Conservation (phyloP, 2,329 filamentous ascomycete genomes). For the Didymella segeticola region DNA sequence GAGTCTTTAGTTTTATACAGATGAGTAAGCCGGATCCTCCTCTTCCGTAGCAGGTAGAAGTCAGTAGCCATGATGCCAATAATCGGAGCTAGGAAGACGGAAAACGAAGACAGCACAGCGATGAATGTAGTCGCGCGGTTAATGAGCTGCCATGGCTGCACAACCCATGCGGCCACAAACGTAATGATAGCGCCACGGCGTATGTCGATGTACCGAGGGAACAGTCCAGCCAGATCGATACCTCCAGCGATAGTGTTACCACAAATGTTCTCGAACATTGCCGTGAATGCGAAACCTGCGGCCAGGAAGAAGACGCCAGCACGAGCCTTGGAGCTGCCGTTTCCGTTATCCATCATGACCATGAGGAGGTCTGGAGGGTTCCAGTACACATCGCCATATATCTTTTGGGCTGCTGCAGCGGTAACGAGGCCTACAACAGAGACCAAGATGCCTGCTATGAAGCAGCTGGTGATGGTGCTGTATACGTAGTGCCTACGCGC, state of each 20-base stretch:
- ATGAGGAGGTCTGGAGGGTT: slow-evolving; percentile 54
- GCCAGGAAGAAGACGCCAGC: slow-evolving; percentile 48
- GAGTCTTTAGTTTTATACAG: slow-evolving; percentile 47
- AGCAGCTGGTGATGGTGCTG: slow-evolving; percentile 51
- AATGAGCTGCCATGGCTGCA: slow-evolving; percentile 49
- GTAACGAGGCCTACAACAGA: slow-evolving; percentile 53
- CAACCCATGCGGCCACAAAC: slow-evolving; percentile 44
- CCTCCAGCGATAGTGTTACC: slow-evolving; percentile 45
- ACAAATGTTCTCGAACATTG: slow-evolving; percentile 52
- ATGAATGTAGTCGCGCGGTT: slow-evolving; percentile 48
- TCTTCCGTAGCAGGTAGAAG: slow-evolving; percentile 47
- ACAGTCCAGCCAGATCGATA: slow-evolving; percentile 46
- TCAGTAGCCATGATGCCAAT: slow-evolving; percentile 51
- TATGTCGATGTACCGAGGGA: slow-evolving; percentile 45
- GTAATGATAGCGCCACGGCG: slow-evolving; percentile 46
- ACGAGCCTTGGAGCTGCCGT: slow-evolving; percentile 48
- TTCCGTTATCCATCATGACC: slow-evolving; percentile 54
- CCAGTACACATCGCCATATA: slow-evolving; percentile 48
- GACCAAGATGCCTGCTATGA: slow-evolving; percentile 52
- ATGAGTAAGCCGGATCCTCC: slow-evolving; percentile 46
- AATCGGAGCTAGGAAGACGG: slow-evolving; percentile 51
- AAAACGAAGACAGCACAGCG: slow-evolving; percentile 52
- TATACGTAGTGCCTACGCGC: slow-evolving; percentile 46
- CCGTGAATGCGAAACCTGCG: slow-evolving; percentile 45
- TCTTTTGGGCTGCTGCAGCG: slow-evolving; percentile 49